Conservation (phyloP, 2,329 filamentous ascomycete genomes). For the Emericellopsis cladophorae region DNA sequence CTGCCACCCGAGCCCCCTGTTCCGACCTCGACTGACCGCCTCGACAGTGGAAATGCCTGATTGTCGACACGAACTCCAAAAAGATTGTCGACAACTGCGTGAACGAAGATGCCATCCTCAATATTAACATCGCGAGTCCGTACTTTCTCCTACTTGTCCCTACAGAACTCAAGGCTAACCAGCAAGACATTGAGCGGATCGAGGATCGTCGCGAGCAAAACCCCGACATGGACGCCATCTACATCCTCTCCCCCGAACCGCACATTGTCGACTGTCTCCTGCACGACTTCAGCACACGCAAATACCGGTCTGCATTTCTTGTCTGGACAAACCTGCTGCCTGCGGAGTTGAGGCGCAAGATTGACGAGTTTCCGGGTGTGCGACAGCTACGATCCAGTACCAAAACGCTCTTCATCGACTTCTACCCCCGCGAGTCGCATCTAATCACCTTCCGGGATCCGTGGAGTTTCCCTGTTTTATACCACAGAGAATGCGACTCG, state of each 20-base stretch:
- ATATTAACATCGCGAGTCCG: constrained; percentile 90
- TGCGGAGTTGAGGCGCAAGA: constrained; percentile 54
- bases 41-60: constrained; percentile 84
- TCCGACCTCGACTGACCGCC: constrained; percentile 1
- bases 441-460: constrained; percentile 87
- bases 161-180: neutral
- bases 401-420: constrained; percentile 76
- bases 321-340: constrained; percentile 76
- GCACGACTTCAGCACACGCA: constrained; percentile 75
- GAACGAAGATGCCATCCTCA: constrained; percentile 93
- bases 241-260: constrained; percentile 73
- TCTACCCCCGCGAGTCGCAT: constrained; percentile 81
- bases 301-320: constrained; percentile 68
- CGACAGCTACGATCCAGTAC: constrained; percentile 69
- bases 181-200: constrained; percentile 84
- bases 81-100: constrained; percentile 83
- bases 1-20: constrained; percentile 11
- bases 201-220: constrained; percentile 75
- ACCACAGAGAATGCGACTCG: constrained; percentile 79
- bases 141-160: neutral
- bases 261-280: constrained; percentile 90
- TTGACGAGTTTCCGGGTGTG: constrained; percentile 58
- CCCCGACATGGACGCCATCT: constrained; percentile 86
- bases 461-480: constrained; percentile 88
- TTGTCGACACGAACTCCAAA: constrained; percentile 73